Base-by-base conservation (phyloP, 2,329 filamentous ascomycete genomes). In the Diaporthe nobilis region DNA sequence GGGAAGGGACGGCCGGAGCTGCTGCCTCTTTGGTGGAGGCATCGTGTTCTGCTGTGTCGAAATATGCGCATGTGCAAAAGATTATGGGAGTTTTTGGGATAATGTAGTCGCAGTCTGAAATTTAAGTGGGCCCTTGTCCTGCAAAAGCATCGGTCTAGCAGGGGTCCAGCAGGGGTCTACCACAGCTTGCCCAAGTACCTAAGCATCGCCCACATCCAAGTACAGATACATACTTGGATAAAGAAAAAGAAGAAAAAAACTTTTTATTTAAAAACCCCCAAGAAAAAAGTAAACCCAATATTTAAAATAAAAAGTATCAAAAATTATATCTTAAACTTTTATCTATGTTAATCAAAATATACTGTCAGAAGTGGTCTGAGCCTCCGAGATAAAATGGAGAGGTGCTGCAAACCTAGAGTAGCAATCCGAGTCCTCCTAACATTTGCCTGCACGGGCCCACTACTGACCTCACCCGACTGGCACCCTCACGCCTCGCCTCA, bases 1-100 rank as follows among this genome's bases (percentile, higher is more conserved):
- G 3, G 88, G 87, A 7, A 89, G 81, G 58, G 85, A 83, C 25
- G 88, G 82, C 71, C 75, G 70, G 12, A 73, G 58, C 42, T 34
- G 53, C 13, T 74, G 55, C 65, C 37, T 77, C 68, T 83, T 85
- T 44, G 80, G 79, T 10, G 80, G 47, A 28, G 47, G 31, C 65
- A 68, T 68, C 15, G 15, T 39, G 39, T 20, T 25, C 51, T 28
- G 51, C n/a, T n/a, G 13, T 3, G 51, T 53, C 0, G n/a, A 28
- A 28, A n/a, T 28, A n/a, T 4, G 7, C 8, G 10, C 22, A 25
- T 53, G 49, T 51, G 49, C 22, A 49, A 49, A 22, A 49, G 9
- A 22, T 10, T 9, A 47, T 9, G 60, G 42, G 25, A n/a, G 7
- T 13, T 34, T 67, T 44, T 53, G n/a, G 42, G 28, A 65, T 31